These are phyloP conservation scores for Aureobasidium sp. DNA, from an alignment of 2,329 filamentous ascomycete genomes.

Conservation along the genomic window DNA sequence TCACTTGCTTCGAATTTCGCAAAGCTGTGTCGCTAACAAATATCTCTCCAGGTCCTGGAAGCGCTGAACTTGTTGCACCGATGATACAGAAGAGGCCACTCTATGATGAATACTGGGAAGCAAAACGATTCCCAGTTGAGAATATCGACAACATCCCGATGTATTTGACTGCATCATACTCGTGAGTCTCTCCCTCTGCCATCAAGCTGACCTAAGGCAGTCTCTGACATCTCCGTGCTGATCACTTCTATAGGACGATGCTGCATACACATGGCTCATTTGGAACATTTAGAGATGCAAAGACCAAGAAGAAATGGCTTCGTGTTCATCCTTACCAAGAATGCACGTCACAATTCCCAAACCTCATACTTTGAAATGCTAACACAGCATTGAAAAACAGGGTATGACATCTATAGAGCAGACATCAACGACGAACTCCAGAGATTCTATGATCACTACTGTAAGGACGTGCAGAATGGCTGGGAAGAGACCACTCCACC, in stretches of 20 bases:
- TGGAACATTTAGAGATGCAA: conserved; percentile 32
- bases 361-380: no score
- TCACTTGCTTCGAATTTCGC: no score
- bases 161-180: conserved; percentile 17
- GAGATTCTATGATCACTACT: conserved; percentile 40
- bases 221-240: no score
- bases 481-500: conserved; percentile 32
- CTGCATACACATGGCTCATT: conserved; percentile 18
- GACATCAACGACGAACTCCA: neutral
- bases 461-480: conserved; percentile 37
- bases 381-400: neutral
- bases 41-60: neutral
- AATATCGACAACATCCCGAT: conserved; percentile 18
- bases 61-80: neutral
- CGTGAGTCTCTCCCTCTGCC: neutral
- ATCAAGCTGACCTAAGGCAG: no score
- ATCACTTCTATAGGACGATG: no score
- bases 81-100: neutral
- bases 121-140: neutral
- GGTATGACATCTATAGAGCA: neutral
- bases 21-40: no score
- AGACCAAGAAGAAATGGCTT: conserved; percentile 37
- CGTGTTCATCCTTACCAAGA: conserved; percentile 36
- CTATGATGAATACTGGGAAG: neutral
- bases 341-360: conserved; percentile 23